phyloP scores from a whole-genome alignment of 805 yeast genomes.

The Sugiyamaella valdiviana region DNA sequence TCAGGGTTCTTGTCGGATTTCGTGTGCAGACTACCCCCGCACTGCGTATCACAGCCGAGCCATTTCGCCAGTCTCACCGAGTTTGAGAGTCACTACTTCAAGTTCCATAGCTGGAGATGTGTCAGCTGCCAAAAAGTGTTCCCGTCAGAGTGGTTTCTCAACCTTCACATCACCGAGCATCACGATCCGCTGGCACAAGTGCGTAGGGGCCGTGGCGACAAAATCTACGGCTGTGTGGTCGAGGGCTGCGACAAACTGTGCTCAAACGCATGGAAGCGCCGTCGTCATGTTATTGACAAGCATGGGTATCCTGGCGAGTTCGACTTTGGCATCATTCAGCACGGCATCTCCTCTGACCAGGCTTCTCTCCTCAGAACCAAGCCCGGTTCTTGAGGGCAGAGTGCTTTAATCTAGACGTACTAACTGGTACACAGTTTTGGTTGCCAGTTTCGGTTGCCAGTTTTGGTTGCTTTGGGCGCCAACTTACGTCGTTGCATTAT shows the following conservation, averaged over 20 bases:
- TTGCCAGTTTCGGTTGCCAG: too few relatives aligned
- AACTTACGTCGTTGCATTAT: too few relatives aligned
- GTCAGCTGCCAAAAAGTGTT: slow-evolving; percentile 27
- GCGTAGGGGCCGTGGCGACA: slow-evolving; percentile 36
- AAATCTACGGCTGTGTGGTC: slow-evolving; percentile 41
- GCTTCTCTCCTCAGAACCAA: slow-evolving; percentile 3
- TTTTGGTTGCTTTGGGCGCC: too few relatives aligned
- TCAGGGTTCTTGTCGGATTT: too few relatives aligned
- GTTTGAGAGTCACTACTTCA: slow-evolving; percentile 23
- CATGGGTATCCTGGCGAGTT: slow-evolving; percentile 43
- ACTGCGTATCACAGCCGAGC: slow-evolving; percentile 2
- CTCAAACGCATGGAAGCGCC: slow-evolving; percentile 36
- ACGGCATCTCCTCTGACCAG: slow-evolving; percentile 9
- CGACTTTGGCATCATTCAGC: slow-evolving; percentile 8
- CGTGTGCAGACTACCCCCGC: slow-evolving; percentile 8
- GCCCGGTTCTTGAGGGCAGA: too few relatives aligned
- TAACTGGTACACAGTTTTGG: too few relatives aligned
- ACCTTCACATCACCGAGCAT: slow-evolving; percentile 46
- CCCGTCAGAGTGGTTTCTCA: slow-evolving; percentile 39
- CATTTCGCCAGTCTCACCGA: slow-evolving; percentile 6
- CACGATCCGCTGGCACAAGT: slow-evolving; percentile 45
- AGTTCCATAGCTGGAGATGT: slow-evolving; percentile 21
- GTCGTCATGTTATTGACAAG: slow-evolving; percentile 44
- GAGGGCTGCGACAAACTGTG: slow-evolving; percentile 38
- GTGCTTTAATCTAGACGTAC: too few relatives aligned